phyloP scores from a whole-genome alignment of 306 rosid species.

The Cucumis hystrix region DNA sequence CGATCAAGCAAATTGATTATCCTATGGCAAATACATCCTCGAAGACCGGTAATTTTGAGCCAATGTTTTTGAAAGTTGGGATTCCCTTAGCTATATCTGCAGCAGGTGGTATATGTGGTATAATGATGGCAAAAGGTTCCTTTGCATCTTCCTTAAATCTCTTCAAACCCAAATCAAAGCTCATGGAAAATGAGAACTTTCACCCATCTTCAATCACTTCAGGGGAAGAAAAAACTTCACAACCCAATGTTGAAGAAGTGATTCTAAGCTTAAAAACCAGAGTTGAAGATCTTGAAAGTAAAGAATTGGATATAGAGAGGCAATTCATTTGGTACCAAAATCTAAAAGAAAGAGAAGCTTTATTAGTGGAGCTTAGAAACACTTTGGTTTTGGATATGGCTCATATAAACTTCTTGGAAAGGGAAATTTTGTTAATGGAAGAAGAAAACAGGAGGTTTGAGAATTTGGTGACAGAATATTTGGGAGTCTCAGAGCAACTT shows the following conservation, averaged over 20 bases:
- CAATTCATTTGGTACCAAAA: constrained; percentile 34
- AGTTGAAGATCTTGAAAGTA: constrained; percentile 35
- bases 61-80: constrained; percentile 46
- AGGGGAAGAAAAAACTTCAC: constrained; percentile 11
- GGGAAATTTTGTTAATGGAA: constrained; percentile 33
- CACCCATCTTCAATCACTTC: neutral
- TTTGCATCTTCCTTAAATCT: constrained; percentile 10
- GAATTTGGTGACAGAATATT: constrained; percentile 18
- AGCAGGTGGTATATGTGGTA: constrained; percentile 47
- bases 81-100: constrained; percentile 50
- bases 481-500: constrained; percentile 24
- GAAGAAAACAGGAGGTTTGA: constrained; percentile 28
- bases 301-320: constrained; percentile 33
- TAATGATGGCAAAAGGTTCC: constrained; percentile 33
- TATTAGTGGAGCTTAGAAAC: constrained; percentile 30
- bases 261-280: constrained; percentile 22
- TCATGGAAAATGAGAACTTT: constrained; percentile 18
- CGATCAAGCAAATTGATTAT: neutral
- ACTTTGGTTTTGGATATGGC: constrained; percentile 28
- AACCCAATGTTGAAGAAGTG: constrained; percentile 21
- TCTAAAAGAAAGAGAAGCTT: constrained; percentile 44
- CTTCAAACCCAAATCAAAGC: constrained; percentile 12
- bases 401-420: constrained; percentile 39
- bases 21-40: constrained; percentile 34
- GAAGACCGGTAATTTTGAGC: constrained; percentile 25